Conservation (phyloP, 2,329 filamentous ascomycete genomes). For the Colletotrichum sp. region DNA sequence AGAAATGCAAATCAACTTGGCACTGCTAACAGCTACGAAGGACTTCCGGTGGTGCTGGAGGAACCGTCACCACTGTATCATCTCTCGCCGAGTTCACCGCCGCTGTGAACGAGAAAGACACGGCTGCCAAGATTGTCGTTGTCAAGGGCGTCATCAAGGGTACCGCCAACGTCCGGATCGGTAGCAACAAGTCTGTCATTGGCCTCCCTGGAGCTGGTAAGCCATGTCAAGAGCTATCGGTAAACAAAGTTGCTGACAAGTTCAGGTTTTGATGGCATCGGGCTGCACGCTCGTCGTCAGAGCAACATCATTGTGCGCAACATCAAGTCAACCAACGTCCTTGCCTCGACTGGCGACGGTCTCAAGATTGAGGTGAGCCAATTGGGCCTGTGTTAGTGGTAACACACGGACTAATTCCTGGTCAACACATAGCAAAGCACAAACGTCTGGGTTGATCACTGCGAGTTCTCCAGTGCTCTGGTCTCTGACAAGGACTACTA, state of each 20-base stretch:
- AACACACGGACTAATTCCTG: conserved; percentile 45
- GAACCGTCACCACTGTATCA: conserved; percentile 51
- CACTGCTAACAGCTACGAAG: conserved; percentile 25
- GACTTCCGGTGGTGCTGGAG: conserved; percentile 53
- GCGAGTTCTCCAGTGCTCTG: conserved; percentile 42
- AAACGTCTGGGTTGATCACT: conserved; percentile 55
- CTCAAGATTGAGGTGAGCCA: conserved; percentile 29
- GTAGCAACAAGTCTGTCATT: conserved; percentile 48
- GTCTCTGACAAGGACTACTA: conserved; percentile 45
- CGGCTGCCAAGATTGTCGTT: conserved; percentile 38
- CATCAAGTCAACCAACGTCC: conserved; percentile 48
- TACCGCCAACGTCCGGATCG: conserved; percentile 40
- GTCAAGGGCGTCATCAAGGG: conserved; percentile 41
- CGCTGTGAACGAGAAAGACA: conserved; percentile 45
- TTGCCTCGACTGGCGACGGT: conserved; percentile 43
- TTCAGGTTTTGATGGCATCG: conserved; percentile 32
- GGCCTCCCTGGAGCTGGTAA: conserved; percentile 31
- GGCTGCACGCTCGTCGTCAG: conserved; percentile 44
- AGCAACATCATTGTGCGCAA: conserved; percentile 64
- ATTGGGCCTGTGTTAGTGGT: rapidly evolving
- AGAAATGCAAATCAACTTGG: rapidly evolving
- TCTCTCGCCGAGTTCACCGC: conserved; percentile 48
- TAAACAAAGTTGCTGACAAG: background rate
- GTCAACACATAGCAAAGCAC: conserved; percentile 49
- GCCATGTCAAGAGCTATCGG: rapidly evolving